Evolutionary conservation across 2,329 filamentous ascomycete genomes (phyloP).

Genomic region (Penicillium italicum): DNA sequence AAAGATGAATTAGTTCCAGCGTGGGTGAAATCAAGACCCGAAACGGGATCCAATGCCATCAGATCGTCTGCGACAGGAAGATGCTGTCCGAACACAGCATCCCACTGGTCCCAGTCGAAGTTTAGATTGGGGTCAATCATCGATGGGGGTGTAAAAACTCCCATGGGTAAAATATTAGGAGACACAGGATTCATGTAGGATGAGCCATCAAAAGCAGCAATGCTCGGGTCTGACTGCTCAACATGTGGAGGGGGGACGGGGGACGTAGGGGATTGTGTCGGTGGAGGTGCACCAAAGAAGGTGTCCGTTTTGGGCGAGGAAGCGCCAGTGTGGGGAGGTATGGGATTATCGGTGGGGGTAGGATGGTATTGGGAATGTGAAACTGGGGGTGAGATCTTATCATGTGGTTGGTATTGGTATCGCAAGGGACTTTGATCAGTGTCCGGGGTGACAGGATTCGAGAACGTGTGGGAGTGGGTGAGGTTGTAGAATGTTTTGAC

Average conservation of each 20-base stretch:
- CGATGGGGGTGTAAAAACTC: constrained; percentile 34
- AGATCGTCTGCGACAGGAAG: constrained; percentile 43
- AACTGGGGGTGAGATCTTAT: constrained; percentile 7
- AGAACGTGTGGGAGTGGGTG: constrained; percentile 31
- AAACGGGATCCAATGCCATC: constrained; percentile 42
- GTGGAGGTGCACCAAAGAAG: background rate
- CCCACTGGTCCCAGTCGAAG: constrained; percentile 51
- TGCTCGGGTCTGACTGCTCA: background rate
- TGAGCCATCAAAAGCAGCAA: constrained; percentile 9
- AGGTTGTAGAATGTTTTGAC: constrained; percentile 36
- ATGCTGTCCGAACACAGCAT: constrained; percentile 48
- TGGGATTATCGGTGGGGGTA: constrained; percentile 8
- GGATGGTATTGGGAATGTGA: constrained; percentile 15
- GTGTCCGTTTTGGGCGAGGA: constrained; percentile 15
- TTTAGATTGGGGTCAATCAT: constrained; percentile 42
- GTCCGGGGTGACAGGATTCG: constrained; percentile 17
- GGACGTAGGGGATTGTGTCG: background rate
- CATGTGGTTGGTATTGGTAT: constrained; percentile 20
- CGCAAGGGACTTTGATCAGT: constrained; percentile 23
- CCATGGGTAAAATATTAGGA: constrained; percentile 14
- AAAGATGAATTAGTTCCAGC: constrained; percentile 12
- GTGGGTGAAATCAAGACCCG: constrained; percentile 34
- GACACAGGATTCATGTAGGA: constrained; percentile 24
- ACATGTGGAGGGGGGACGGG: constrained; percentile 6
- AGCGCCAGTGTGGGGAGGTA: background rate